Evolutionary conservation across 371 early-diverging fungal species (phyloP), one percentile per base, ranked within the genome.

Genomic region (Mucor racemosus): DNA sequence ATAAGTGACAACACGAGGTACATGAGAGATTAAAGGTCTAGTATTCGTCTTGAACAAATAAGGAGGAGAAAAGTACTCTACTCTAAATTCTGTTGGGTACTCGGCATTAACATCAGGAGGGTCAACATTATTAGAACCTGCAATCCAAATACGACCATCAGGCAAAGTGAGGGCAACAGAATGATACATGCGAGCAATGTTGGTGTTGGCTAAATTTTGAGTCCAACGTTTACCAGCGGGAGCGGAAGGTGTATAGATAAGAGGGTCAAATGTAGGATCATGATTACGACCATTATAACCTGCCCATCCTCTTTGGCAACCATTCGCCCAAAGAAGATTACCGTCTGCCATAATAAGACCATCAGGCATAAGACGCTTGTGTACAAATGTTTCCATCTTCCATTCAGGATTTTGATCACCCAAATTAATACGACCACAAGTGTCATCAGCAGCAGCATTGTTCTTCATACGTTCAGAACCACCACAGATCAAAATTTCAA

Each of bases 181-280:
- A 66, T 90, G 90, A 64, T 90, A 90, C 85, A 90, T 82, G 36
- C 92, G 78, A 0, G 90, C 85, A 76, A 90, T 86, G 62, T 85
- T 79, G 15, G 90, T 86, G 19, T 65, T 66, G 6, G 79, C 83
- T 15, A 83, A 55, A 1, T 72, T 77, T 21, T 81, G 72, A 6
- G 67, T 71, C 86, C 86, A 86, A 19, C 86, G 79, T n/a, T 82
- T 34, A 4, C 84, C 87, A 7, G 64, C 41, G 4, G 83, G 77
- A 31, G 78, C 74, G 9, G 67, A 62, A 31, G 86, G 88, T 19
- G 85, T 79, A 66, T 90, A 91, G 33, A 90, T 75, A 11, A 84
- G 55, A 5, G 91, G 89, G 19, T 78, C 80, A 63, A 84, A 82
- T 21, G 84, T 82, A 17, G 91, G 89, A 62, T 87, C 76, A 33